Conservation (phyloP, 2,329 filamentous ascomycete genomes). For the Periconia macrospinosa region DNA sequence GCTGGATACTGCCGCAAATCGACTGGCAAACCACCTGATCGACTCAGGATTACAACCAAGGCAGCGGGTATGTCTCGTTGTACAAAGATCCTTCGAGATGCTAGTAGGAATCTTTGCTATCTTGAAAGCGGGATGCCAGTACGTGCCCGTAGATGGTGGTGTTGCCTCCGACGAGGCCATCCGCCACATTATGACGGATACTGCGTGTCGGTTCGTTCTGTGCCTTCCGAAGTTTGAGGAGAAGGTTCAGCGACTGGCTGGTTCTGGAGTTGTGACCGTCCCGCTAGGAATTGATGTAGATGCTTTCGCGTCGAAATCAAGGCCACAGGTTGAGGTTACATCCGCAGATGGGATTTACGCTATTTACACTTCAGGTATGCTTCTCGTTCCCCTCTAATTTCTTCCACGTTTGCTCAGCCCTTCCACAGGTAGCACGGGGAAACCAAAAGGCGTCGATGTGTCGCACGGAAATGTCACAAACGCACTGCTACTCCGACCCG, state of each 20-base stretch:
- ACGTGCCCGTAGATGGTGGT: slow-evolving; percentile 62
- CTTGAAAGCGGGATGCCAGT: slow-evolving; percentile 61
- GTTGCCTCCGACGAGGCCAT: slow-evolving; percentile 40
- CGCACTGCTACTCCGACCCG: slow-evolving; percentile 55
- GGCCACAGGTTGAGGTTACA: slow-evolving; percentile 19
- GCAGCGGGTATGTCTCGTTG: slow-evolving; percentile 58
- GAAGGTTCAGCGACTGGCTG: slow-evolving; percentile 23
- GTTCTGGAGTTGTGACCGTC: slow-evolving; percentile 15
- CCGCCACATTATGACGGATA: slow-evolving; percentile 54
- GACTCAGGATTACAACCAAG: slow-evolving; percentile 28
- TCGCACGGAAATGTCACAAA: slow-evolving; percentile 60
- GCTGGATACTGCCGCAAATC: slow-evolving; percentile 32
- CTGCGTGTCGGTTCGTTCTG: slow-evolving; percentile 49
- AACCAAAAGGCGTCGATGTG: slow-evolving; percentile 62
- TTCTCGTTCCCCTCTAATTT: too few species aligned
- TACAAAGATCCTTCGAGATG: slow-evolving; percentile 60
- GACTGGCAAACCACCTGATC: slow-evolving; percentile 35
- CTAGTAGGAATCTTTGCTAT: slow-evolving; percentile 60
- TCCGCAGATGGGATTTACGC: slow-evolving; percentile 35
- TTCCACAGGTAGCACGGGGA: slow-evolving; percentile 53
- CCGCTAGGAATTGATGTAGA: slow-evolving; percentile 17
- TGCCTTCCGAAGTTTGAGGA: slow-evolving; percentile 46
- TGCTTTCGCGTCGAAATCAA: slow-evolving; percentile 13
- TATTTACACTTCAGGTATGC: slow-evolving; percentile 56
- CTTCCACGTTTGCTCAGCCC: slow-evolving; percentile 5